phyloP scores from a whole-genome alignment of 345 rosid species.

The Eucalyptus cloeziana region DNA sequence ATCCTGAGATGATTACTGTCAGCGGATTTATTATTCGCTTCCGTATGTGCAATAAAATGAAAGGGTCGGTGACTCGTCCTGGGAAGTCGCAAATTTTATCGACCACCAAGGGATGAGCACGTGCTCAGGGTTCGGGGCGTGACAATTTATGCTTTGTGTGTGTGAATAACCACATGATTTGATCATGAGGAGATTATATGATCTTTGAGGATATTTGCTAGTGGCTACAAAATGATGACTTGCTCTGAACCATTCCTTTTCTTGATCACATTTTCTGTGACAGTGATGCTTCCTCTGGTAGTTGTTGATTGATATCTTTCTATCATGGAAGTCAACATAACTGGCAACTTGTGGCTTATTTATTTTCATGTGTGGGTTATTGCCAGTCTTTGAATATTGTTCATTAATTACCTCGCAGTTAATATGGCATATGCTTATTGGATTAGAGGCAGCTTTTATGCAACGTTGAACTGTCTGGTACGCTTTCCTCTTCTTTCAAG shows the following conservation, averaged over 20 bases:
- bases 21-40: too few relatives aligned
- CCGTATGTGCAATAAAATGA: too few relatives aligned
- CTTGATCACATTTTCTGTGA: not conserved
- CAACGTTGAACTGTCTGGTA: conserved; percentile 80
- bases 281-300: not conserved
- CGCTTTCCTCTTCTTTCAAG: not conserved
- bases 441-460: conserved; percentile 54
- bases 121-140: too few relatives aligned
- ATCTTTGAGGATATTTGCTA: not conserved
- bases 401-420: conserved; percentile 28
- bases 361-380: not conserved
- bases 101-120: too few relatives aligned
- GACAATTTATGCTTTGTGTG: not conserved
- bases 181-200: not conserved
- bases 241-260: not conserved
- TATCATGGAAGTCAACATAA: not conserved
- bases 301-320: not conserved
- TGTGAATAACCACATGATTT: not conserved
- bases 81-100: too few relatives aligned
- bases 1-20: too few relatives aligned
- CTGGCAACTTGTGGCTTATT: not conserved
- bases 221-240: not conserved
- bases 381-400: not conserved
- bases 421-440: conserved; percentile 78
- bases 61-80: too few relatives aligned